Evolutionary conservation across 108 stramenopile genomes (phyloP), one percentile per base, ranked within the genome.

Genomic region (Phaeodactylum tricornutum): DNA sequence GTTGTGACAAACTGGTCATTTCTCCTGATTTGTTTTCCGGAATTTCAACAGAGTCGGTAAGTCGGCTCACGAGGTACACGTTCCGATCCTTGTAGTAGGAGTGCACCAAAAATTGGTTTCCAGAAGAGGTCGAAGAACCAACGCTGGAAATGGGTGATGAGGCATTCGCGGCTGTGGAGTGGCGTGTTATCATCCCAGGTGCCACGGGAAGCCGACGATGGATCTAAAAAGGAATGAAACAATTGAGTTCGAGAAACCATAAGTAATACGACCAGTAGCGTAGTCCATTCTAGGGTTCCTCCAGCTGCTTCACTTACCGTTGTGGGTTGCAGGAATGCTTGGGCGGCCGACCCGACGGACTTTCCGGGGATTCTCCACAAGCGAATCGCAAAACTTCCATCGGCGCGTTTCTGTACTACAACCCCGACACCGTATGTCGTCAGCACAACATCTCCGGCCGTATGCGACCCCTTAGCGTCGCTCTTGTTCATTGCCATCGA

Each of bases 381-480:
- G 7, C 77, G 59, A 0, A 81, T 61, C 36, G n/a, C 43, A 59
- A 52, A 53, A 66, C 33, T 19, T 24, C 0, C 1, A 3, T 30
- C 22, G 4, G 3, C 3, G 14, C 29, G 27, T 20, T 47, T 8
- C 23, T 47, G 43, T 0, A 71, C 45, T 16, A 89, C 53, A 3
- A 84, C 82, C 9, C 81, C 84, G 1, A 71, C 71, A 43, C 88
- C 88, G 49, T 55, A 84, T 6, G 51, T 63, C 16, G 88, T 90
- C 21, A 66, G 59, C 28, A 90, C 84, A 12, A 77, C 65, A 52
- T 83, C 81, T 36, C 88, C 88, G 5, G 84, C 75, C 3, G 16
- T 26, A 55, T 57, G 63, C 20, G 29, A 40, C n/a, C n/a, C n/a
- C n/a, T n/a, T n/a, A n/a, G n/a, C n/a, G n/a, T n/a, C n/a, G n/a